Base-by-base conservation (phyloP, 805 yeast genomes). In the Lipomyces chichibuensis region DNA sequence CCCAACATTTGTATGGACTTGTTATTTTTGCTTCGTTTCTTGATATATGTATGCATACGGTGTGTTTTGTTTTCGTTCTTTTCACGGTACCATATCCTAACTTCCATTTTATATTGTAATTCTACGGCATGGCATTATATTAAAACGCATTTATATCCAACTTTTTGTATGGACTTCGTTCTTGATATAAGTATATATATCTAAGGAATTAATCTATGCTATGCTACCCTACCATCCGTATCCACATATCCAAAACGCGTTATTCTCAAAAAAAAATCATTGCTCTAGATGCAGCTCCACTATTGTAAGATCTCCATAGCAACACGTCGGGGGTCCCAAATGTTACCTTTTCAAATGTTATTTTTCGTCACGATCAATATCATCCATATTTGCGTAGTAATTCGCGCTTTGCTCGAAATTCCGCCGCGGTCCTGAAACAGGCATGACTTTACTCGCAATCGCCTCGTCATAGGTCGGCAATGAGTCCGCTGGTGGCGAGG, bases 391-490 rank as follows among this genome's bases (percentile, higher is more conserved):
- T 11, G 63, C 29, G 58, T 56, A 69, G 53, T 69, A 69, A 11
- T 49, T 29, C n/a, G 67, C 49, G 3, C 53, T 25, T 37, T 64
- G 69, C 53, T 59, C 55, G 54, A 54, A 67, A 17, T 57, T 56
- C 27, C 69, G 65, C 29, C 72, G 23, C 29, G 71, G 68, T n/a
- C 71, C 71, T 20, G 35, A 23, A 20, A 64, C 61, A 2, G 71
- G 66, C 60, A 23, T 49, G 7, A 65, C 53, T 2, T 57, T 32
- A 17, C 57, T 55, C 23, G 60, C 63, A 27, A 68, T 55, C 27
- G 66, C 67, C 53, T 69, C 72, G 49, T 43, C 59, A 32, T 69
- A 69, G 25, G 72, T 69, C 54, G 72, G 72, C 43, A 65, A 59
- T 4, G 46, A 32, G 33, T 8, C 65, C 29, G 54, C 64, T 11